Evolutionary conservation across 495 filamentous ascomycete species (phyloP).

Genomic region (Talaromyces trachyspermus): DNA sequence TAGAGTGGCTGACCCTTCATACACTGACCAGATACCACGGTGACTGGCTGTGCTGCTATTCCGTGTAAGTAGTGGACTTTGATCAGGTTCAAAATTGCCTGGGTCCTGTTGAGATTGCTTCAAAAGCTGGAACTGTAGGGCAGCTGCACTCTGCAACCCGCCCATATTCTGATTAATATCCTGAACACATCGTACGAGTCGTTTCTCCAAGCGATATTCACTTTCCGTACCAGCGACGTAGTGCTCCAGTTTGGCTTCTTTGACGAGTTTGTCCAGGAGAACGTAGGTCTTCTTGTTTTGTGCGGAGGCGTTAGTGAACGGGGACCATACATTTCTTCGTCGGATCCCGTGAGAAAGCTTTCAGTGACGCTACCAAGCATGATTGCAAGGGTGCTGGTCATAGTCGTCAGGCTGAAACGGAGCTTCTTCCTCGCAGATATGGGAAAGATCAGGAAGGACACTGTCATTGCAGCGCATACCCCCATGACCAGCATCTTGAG

Average conservation of each 20-base stretch:
- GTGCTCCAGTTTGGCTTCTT: conserved; percentile 87
- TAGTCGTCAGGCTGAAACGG: conserved; percentile 64
- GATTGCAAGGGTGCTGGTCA: conserved; percentile 68
- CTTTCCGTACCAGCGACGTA: conserved; percentile 76
- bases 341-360: conserved; percentile 78
- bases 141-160: conserved; percentile 81
- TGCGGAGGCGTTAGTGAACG: conserved; percentile 58
- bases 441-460: conserved; percentile 74
- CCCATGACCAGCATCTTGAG: conserved; percentile 90
- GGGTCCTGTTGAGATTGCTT: conserved; percentile 42
- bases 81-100: not conserved
- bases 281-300: conserved; percentile 63
- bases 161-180: conserved; percentile 84
- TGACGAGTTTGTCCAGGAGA: conserved; percentile 69
- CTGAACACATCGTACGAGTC: conserved; percentile 77
- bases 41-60: conserved; percentile 7
- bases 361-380: conserved; percentile 78
- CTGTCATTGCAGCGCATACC: conserved; percentile 61
- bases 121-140: conserved; percentile 79
- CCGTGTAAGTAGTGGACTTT: not conserved
- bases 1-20: conserved; percentile 38
- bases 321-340: conserved; percentile 59
- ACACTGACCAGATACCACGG: conserved; percentile 28
- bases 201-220: conserved; percentile 71
- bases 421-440: conserved; percentile 71